These are phyloP conservation scores for Bruguiera hainesii DNA, from an alignment of 441 rosid genomes.

Conservation along the genomic window DNA sequence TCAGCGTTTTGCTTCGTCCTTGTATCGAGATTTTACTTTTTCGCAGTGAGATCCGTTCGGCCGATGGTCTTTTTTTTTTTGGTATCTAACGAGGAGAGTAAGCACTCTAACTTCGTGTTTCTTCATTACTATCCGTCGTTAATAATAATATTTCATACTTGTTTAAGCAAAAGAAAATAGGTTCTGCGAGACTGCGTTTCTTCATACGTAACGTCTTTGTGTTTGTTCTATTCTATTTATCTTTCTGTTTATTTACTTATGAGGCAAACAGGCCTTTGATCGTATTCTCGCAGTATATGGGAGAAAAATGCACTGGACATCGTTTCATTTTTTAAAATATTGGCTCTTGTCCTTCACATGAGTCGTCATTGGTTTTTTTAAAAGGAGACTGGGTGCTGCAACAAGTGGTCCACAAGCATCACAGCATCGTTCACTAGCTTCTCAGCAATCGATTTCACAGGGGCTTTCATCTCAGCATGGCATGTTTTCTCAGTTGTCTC, in stretches of 20 bases:
- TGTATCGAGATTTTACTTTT: neutral
- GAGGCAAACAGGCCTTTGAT: neutral
- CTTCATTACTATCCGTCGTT: no score
- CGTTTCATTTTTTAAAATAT: neutral
- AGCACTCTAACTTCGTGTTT: no score
- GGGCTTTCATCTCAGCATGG: conserved; percentile 85
- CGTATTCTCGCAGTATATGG: neutral
- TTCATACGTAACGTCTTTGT: neutral
- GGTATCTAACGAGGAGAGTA: no score
- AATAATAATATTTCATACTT: no score
- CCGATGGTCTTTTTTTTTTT: neutral
- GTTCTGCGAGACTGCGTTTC: no score
- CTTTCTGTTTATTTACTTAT: neutral
- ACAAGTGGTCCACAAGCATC: conserved; percentile 53
- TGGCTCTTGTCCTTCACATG: neutral
- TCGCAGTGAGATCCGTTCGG: conserved; percentile 9
- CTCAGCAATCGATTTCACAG: conserved; percentile 88
- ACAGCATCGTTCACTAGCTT: conserved; percentile 59
- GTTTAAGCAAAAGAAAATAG: no score
- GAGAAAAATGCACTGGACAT: neutral
- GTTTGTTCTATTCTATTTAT: neutral
- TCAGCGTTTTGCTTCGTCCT: neutral
- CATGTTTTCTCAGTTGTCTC: conserved; percentile 77
- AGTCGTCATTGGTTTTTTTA: neutral
- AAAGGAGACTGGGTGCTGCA: conserved; percentile 53